Evolutionary conservation across 1,284 basidiomycete genomes (phyloP), one percentile per base, ranked within the genome.

Genomic region (Trichosporon faecale): DNA sequence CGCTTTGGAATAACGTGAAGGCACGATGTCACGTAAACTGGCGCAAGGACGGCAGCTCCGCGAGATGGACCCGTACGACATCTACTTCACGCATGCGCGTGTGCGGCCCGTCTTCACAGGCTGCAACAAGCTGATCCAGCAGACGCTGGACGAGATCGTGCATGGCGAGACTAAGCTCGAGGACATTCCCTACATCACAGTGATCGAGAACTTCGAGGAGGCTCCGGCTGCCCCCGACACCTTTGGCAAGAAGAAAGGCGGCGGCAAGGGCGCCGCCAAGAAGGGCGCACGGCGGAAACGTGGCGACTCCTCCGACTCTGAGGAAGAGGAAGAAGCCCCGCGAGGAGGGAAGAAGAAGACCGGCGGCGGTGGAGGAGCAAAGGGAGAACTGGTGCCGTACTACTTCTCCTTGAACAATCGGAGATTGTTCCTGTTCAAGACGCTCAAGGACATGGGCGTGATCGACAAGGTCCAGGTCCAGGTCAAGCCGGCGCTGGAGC

Each of bases 331-430:
- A 1, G 27, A 29, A 14, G 25, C 27, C 3, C 27, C 29, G 11
- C 35, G 68, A 14, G 64, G 52, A 2, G 44, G 25, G 40, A 29
- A 23, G 60, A 52, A 49, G 52, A 65, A 55, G 57, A 33, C 64
- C 27, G 52, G 12, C 33, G 31, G 14, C 12, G 52, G 57, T 6
- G 57, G 18, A 18, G 16, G 16, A 6, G 23, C 11, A 2, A 6
- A 7, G 2, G 55, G 55, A 1, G 57, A 61, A 8, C n/a, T 61
- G 5, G 57, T 61, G 27, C 71, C 71, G 33, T 72, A 65, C 67
- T 72, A 72, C 71, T 72, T 70, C 29, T 72, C 71, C 49, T 66
- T 72, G 46, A 72, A 72, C 25, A 72, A 72, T 33, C 68, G 71
- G 12, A 69, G 71, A 2, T 35, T 72, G 40, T 72, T 60, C 55